These are phyloP conservation scores for Pyrrhoderma noxium DNA, from an alignment of 1,284 basidiomycete genomes.

Conservation along the genomic window DNA sequence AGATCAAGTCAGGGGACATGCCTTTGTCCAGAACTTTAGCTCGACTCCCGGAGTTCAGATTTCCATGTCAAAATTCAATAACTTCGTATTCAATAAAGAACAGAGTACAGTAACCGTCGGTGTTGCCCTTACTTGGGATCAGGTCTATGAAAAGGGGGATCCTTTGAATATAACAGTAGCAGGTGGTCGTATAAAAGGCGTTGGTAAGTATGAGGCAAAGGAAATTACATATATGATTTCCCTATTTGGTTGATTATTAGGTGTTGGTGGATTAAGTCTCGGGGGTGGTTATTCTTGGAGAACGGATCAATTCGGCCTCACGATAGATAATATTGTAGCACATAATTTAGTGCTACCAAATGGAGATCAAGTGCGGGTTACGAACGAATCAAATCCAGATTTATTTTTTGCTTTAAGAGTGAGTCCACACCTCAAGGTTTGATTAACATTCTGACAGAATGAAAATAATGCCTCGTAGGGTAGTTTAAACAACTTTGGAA, in stretches of 20 bases:
- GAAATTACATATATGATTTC: too few species aligned
- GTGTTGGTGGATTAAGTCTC: constrained; percentile 14
- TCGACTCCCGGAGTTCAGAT: constrained; percentile 24
- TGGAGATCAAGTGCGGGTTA: constrained; percentile 9
- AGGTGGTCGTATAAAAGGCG: constrained; percentile 21
- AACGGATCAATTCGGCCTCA: constrained; percentile 16
- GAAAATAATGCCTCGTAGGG: too few species aligned
- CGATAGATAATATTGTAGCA: constrained; percentile 14
- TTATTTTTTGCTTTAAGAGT: constrained; percentile 17
- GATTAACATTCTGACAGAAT: too few species aligned
- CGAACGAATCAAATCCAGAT: constrained; percentile 14
- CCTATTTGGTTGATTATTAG: not conserved
- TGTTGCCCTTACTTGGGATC: constrained; percentile 21
- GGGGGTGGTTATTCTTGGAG: constrained; percentile 18
- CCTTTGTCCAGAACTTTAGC: constrained; percentile 21
- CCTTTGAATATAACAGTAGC: constrained; percentile 19
- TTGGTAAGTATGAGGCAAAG: constrained; percentile 12
- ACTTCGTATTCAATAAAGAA: constrained; percentile 14
- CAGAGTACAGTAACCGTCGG: constrained; percentile 18
- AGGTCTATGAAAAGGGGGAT: constrained; percentile 21
- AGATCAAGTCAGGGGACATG: constrained; percentile 24
- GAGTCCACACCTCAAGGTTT: too few species aligned
- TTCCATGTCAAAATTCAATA: constrained; percentile 21
- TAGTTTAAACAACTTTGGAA: constrained; percentile 17
- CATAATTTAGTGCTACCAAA: constrained; percentile 12